phyloP scores from a whole-genome alignment of 2,329 filamentous ascomycete species.

The Alternaria metachromatica region DNA sequence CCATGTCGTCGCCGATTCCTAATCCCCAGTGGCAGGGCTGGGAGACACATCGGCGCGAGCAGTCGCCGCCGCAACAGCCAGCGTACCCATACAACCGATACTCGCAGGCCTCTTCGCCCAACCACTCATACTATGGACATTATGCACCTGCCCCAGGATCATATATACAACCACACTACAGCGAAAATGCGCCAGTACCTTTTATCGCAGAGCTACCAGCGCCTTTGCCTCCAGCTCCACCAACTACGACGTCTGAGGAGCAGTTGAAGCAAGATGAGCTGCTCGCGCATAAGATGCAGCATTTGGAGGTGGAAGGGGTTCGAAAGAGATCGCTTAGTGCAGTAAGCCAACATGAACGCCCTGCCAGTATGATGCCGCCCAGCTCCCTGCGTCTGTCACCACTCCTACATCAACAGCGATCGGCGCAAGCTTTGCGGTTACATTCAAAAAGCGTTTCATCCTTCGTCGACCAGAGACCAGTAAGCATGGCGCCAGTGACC shows the following conservation, averaged over 20 bases:
- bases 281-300: constrained; percentile 36
- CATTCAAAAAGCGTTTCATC: constrained; percentile 22
- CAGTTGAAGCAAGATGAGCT: constrained; percentile 41
- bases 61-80: constrained; percentile 5
- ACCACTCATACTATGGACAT: constrained; percentile 3
- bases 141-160: constrained; percentile 5
- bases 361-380: constrained; percentile 17
- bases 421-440: constrained; percentile 13
- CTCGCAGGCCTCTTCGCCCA: constrained; percentile 10
- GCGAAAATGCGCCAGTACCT: constrained; percentile 5
- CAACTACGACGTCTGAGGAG: constrained; percentile 33
- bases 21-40: constrained; percentile 10
- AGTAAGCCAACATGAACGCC: constrained; percentile 20
- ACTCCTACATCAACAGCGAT: constrained; percentile 21
- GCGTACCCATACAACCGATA: constrained; percentile 10
- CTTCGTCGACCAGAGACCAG: neutral
- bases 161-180: constrained; percentile 34
- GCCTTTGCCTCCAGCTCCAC: constrained; percentile 32
- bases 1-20: constrained; percentile 5
- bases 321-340: constrained; percentile 29
- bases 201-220: constrained; percentile 40
- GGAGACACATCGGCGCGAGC: constrained; percentile 16
- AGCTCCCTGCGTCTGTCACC: constrained; percentile 12
- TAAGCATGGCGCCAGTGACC: neutral
- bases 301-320: constrained; percentile 37